Percentiles rank a stretch among this genome's conserved stretches.
Conservation (phyloP, 2,329 filamentous ascomycete species). For the Diaporthe capsici region DNA sequence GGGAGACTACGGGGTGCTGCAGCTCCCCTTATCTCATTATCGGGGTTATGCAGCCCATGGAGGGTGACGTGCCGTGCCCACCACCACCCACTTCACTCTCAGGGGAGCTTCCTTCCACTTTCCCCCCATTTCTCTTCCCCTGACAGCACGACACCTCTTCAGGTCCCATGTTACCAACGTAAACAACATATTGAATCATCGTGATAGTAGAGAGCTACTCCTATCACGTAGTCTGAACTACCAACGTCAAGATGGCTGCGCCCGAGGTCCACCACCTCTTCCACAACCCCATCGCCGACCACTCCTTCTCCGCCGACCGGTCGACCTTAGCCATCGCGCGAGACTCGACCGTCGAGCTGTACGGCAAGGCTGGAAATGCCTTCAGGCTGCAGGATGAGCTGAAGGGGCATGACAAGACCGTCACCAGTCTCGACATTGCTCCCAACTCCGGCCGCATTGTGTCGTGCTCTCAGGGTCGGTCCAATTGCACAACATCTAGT, state of each 20-base stretch:
- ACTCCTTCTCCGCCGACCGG: slow-evolving; percentile 96
- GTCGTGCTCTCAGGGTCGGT: slow-evolving; percentile 91
- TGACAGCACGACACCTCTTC: slow-evolving; percentile 27
- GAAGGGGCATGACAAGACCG: slow-evolving; percentile 96
- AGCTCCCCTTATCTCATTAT: slow-evolving; percentile 32
- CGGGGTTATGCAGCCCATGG: slow-evolving; percentile 40
- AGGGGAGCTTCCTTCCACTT: slow-evolving; percentile 27
- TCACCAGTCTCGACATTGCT: slow-evolving; percentile 96
- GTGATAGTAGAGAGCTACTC: slow-evolving; percentile 99
- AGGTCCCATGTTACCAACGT: slow-evolving; percentile 25
- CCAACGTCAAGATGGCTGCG: slow-evolving; percentile 74
- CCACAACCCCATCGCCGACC: slow-evolving; percentile 95
- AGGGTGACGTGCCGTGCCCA: slow-evolving; percentile 33
- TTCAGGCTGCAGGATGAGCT: slow-evolving; percentile 93
- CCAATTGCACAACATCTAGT: not conserved
- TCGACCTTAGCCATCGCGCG: slow-evolving; percentile 90
- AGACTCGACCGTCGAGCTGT: slow-evolving; percentile 92
- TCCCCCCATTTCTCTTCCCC: slow-evolving; percentile 20
- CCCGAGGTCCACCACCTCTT: slow-evolving; percentile 98
- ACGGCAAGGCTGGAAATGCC: slow-evolving; percentile 77
- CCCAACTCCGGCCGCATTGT: slow-evolving; percentile 93
- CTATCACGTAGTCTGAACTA: slow-evolving; percentile 71
- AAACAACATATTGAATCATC: slow-evolving; percentile 23
- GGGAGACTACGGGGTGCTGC: not conserved
- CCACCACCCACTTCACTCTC: slow-evolving; percentile 34